Evolutionary conservation across 768 basidiomycete genomes (phyloP), one percentile per base, ranked within the genome.

Genomic region (Lactarius pseudohatsudake): DNA sequence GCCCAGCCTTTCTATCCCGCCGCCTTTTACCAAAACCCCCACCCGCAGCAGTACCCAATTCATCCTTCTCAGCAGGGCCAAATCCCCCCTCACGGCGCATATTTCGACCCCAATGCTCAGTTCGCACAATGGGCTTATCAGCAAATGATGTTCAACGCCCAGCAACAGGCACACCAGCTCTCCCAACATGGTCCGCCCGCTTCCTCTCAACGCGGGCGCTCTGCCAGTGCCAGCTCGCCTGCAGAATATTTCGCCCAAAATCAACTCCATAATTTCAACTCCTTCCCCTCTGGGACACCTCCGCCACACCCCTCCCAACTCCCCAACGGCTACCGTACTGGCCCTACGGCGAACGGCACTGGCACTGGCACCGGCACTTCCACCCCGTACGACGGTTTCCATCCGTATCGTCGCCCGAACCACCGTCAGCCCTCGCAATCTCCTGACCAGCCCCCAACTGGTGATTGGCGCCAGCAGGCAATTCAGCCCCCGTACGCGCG

Each of bases 101-200:
- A 85, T 75, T 91, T 87, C 72, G 90, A 92, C 76, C 89, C 88
- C 16, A 86, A 88, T 69, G 89, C 89, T 69, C 85, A 91, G 64
- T 85, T 87, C 64, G 88, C 90, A 3, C 90, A 91, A 75, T 94
- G 92, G 91, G 90, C 91, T 43, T 94, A 94, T 78, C 91, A 92
- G 77, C 91, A 93, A 73, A 92, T 93, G 91, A 87, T 94, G 86
- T 89, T 86, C 79, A 87, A 84, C 72, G 86, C 69, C 76, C 81
- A 68, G 34, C 69, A 69, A 47, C 69, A 71, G 61, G 67, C 67
- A 57, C 69, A 70, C 9, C 69, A 70, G 20, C 67, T 69, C 47
- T 55, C 66, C 28, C 62, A 63, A 36, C 64, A 69, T 32, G 67
- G 61, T 4, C 64, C 69, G 72, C 81, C 81, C 59, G 75, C 78